Evolutionary conservation across 1,284 basidiomycete genomes (phyloP).

Genomic region (Coniferiporia weirii): DNA sequence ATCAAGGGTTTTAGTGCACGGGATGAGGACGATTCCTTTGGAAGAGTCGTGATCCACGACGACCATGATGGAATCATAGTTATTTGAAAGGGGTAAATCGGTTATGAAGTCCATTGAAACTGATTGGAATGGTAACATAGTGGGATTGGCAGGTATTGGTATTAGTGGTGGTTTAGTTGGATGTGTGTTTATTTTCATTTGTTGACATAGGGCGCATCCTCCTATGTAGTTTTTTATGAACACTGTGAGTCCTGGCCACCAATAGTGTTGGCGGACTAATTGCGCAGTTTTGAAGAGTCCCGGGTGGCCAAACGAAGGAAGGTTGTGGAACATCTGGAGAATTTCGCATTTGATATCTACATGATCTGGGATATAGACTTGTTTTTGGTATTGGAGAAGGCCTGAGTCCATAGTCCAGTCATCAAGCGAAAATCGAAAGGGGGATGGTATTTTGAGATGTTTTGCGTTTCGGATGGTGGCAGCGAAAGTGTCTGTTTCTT

Average conservation of each 20-base stretch:
- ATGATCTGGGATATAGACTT: constrained; percentile 24
- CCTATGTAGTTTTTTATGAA: constrained; percentile 32
- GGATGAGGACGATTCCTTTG: not conserved
- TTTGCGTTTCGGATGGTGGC: not conserved
- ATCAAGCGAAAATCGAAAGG: not conserved
- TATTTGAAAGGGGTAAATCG: constrained; percentile 2
- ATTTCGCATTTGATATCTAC: constrained; percentile 22
- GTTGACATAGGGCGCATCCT: constrained; percentile 35
- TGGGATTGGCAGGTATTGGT: not conserved
- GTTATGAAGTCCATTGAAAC: constrained; percentile 35
- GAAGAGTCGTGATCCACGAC: not conserved
- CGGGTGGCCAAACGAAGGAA: constrained; percentile 32
- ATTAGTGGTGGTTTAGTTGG: constrained; percentile 13
- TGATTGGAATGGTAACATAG: constrained; percentile 2
- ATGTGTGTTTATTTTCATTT: constrained; percentile 27
- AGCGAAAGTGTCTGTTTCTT: not conserved
- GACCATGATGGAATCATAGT: not conserved
- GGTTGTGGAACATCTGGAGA: constrained; percentile 28
- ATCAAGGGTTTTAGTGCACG: constrained; percentile 24
- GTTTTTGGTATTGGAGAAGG: constrained; percentile 17
- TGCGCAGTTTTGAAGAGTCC: constrained; percentile 35
- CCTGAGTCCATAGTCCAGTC: constrained; percentile 16
- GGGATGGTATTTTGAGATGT: not conserved
- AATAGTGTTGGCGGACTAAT: constrained; percentile 33
- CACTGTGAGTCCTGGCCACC: constrained; percentile 37